Evolutionary conservation across 495 filamentous ascomycete species (phyloP), one percentile per base, ranked within the genome.

Genomic region (Penicillium pancosmium): DNA sequence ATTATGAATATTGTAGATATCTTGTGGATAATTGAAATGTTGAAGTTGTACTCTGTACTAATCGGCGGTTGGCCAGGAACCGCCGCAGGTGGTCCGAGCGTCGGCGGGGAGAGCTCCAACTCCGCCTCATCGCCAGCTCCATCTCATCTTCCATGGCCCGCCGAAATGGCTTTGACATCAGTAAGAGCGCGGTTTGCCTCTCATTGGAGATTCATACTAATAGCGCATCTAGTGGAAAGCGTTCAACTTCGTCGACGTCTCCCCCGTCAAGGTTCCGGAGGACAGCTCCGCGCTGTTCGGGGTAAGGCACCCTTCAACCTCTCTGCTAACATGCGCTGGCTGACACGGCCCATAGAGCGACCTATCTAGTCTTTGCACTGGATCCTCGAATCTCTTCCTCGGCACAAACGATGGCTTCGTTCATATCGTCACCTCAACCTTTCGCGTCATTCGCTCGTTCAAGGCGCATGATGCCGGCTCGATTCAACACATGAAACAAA

Each of bases 241-340:
- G 53, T 98, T 98, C 80, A 92, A 94, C 84, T 98, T 98, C 86
- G 96, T 98, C 81, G 92, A 97, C 73, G 91, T 96, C 70, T 85
- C 87, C 59, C 86, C 88, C 64, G 87, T 98, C 73, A 88, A 88
- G 71, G 82, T 90, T 57, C 80, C 89, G 53, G 89, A 92, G 71
- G 89, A 90, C 64, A 84, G 80, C 73, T 78, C 85, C 51, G 78
- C 81, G 33, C 69, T 82, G 40, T 83, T 90, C 66, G 80, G 84
- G 71, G 88, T 90, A 72, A 65, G 77, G 55, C 62, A 69, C 77
- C 73, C 72, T 78, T 27, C 55, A 19, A 44, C 52, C 55, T 52
- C 55, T 6, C 46, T 6, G 21, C 11, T 48, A 15, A 23, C 19
- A 48, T 27, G 46, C 46, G n/a, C 46, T 73, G 36, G 63, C 46